A percentile compares a stretch with the other conserved stretches of the same genome.
Conservation (phyloP, 2,329 filamentous ascomycete species). For the Bisporella sp. region DNA sequence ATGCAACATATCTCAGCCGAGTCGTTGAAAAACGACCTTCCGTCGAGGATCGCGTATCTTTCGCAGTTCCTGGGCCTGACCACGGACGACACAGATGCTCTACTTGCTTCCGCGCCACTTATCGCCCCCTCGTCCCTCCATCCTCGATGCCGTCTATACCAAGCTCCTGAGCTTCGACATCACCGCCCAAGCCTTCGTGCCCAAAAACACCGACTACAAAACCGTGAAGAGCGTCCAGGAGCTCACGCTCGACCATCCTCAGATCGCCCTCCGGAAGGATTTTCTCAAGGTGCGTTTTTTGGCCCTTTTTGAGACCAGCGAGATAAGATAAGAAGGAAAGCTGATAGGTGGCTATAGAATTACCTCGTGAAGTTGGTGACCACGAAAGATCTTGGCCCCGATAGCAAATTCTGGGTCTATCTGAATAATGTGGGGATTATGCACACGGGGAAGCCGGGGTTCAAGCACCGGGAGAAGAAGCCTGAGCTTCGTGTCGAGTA, state of each 20-base stretch:
- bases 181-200: conserved; percentile 69
- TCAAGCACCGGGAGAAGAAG: conserved; percentile 47
- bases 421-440: conserved; percentile 80
- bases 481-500: conserved; percentile 65
- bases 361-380: conserved; percentile 70
- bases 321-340: not conserved
- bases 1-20: conserved; percentile 3
- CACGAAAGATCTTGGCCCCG: conserved; percentile 49
- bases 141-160: conserved; percentile 80
- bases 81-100: conserved; percentile 20
- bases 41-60: conserved; percentile 20
- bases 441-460: conserved; percentile 65
- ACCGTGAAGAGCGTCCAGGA: conserved; percentile 58
- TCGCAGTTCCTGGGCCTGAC: conserved; percentile 22
- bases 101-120: conserved; percentile 23
- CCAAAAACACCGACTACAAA: conserved; percentile 54
- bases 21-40: conserved; percentile 19
- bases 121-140: conserved; percentile 55
- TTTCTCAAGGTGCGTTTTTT: conserved; percentile 42
- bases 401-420: conserved; percentile 77
- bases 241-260: conserved; percentile 49
- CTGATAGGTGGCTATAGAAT: conserved; percentile 39
- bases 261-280: conserved; percentile 72
- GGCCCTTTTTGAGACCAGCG: not conserved
- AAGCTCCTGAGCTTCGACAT: conserved; percentile 78